These are phyloP conservation scores for Clonostachys rhizophaga DNA, from an alignment of 2,329 filamentous ascomycete genomes.

Conservation along the genomic window DNA sequence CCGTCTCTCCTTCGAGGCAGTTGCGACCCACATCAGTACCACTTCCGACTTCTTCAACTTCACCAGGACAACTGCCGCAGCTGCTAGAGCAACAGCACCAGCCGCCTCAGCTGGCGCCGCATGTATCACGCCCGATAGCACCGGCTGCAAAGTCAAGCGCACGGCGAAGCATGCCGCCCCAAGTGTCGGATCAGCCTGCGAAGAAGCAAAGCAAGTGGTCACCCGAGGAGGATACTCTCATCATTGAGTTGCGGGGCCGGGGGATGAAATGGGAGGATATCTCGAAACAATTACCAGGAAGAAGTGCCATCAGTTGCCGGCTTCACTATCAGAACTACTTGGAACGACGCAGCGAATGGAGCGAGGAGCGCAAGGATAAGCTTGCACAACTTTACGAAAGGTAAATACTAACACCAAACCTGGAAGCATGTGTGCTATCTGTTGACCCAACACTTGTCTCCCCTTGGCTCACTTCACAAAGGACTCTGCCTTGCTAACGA, in stretches of 20 bases:
- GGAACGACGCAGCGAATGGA: conserved; percentile 89
- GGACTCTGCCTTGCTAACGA: not conserved
- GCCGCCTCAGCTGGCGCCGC: conserved; percentile 7
- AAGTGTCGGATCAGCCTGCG: conserved; percentile 63
- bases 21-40: not conserved
- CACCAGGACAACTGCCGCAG: not conserved
- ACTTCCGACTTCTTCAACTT: conserved; percentile 7
- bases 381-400: conserved; percentile 91
- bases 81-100: not conserved
- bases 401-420: conserved; percentile 43
- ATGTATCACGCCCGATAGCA: conserved; percentile 19
- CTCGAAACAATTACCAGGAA: conserved; percentile 81
- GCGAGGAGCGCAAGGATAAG: conserved; percentile 97
- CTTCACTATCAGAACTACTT: conserved; percentile 97
- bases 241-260: conserved; percentile 83
- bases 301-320: conserved; percentile 90
- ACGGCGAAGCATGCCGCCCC: conserved; percentile 31
- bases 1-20: conserved; percentile 29
- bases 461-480: not conserved
- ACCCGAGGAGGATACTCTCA: conserved; percentile 84
- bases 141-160: conserved; percentile 21
- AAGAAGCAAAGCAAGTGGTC: conserved; percentile 99
- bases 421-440: too few species aligned
- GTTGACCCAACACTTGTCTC: conserved; percentile 9
- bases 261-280: conserved; percentile 99